phyloP scores from a whole-genome alignment of 192 early-diverging fungal genomes.

The Backusella morwellensis region DNA sequence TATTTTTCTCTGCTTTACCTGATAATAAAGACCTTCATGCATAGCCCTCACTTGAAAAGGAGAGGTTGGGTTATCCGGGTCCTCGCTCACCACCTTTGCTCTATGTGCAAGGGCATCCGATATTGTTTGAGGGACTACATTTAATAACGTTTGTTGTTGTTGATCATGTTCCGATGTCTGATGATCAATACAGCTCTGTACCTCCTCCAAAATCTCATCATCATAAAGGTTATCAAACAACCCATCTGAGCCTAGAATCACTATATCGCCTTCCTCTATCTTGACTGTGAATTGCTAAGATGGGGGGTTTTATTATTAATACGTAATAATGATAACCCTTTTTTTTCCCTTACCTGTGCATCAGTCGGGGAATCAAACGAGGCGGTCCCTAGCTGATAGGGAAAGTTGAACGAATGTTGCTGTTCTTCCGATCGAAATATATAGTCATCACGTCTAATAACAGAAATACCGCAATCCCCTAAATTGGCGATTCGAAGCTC shows the following conservation, averaged over 20 bases:
- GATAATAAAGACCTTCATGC: constrained; percentile 75
- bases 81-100: constrained; percentile 79
- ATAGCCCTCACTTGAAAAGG: constrained; percentile 94
- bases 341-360: constrained; percentile 53
- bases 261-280: constrained; percentile 88
- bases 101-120: constrained; percentile 76
- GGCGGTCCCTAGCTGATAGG: constrained; percentile 92
- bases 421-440: constrained; percentile 96
- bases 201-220: constrained; percentile 92
- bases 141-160: constrained; percentile 20
- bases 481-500: constrained; percentile 93
- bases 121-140: constrained; percentile 70
- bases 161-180: constrained; percentile 20
- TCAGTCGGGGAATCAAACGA: constrained; percentile 77
- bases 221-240: constrained; percentile 98
- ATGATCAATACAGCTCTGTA: constrained; percentile 45
- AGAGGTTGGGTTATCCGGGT: constrained; percentile 66
- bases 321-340: not conserved
- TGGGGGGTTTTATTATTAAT: not conserved
- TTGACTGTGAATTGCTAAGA: constrained; percentile 68
- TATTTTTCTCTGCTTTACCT: constrained; percentile 16
- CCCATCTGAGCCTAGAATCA: constrained; percentile 91
- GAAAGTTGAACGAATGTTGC: constrained; percentile 99
- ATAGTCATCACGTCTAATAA: constrained; percentile 84
- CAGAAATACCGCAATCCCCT: constrained; percentile 90